phyloP scores from a whole-genome alignment of 371 early-diverging fungal genomes.

The Mortierella sp. region DNA sequence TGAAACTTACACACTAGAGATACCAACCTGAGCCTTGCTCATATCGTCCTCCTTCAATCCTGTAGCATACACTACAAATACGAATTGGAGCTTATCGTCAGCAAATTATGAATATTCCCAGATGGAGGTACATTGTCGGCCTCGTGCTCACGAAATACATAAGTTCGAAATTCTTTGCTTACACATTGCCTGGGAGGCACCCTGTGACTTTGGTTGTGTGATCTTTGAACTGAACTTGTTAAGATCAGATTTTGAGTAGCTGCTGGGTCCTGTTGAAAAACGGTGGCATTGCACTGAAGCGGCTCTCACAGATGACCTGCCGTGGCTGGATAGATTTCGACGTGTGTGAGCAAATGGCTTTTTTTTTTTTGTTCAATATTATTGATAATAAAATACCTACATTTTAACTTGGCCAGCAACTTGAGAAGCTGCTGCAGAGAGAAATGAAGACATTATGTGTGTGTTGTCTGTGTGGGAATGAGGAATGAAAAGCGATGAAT shows the following conservation, averaged over 20 bases:
- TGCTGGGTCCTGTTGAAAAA: conserved; percentile 47
- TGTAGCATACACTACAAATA: conserved; percentile 86
- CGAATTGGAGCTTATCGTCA: background rate
- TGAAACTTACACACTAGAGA: conserved; percentile 85
- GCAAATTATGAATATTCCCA: background rate
- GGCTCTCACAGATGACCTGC: conserved; percentile 35
- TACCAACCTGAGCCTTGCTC: conserved; percentile 93
- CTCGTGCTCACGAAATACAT: background rate
- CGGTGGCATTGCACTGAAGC: conserved; percentile 42
- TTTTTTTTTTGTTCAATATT: background rate
- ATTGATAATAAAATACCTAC: conserved; percentile 16
- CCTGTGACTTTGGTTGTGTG: conserved; percentile 94
- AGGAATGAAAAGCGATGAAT: background rate
- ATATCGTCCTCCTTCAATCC: conserved; percentile 88
- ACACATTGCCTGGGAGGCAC: conserved; percentile 98
- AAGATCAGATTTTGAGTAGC: conserved; percentile 35
- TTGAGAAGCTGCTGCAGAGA: conserved; percentile 50
- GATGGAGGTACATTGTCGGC: background rate
- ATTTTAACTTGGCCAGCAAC: conserved; percentile 53
- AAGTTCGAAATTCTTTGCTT: conserved; percentile 50
- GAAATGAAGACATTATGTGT: conserved; percentile 42
- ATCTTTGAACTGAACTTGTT: conserved; percentile 90
- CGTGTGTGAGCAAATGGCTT: background rate
- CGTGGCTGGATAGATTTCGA: conserved; percentile 21
- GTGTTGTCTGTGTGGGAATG: background rate